Evolutionary conservation across 805 yeast species (phyloP), one percentile per base, ranked within the genome.

Genomic region (Wickerhamiella bombiphila): DNA sequence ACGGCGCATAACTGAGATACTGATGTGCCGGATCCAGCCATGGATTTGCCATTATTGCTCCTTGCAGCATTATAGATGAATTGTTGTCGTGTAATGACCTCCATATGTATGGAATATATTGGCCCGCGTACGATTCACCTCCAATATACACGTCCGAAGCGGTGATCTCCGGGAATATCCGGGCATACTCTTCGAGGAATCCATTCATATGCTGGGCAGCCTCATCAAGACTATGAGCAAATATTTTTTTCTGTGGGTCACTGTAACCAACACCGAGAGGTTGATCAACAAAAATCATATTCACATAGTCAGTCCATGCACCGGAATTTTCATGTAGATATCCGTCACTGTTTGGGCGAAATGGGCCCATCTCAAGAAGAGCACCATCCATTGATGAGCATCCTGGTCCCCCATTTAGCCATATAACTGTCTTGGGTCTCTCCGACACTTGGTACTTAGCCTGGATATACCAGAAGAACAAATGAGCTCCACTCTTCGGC

Each of bases 401-500:
- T 0, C 98, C 98, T 0, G 98, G 98, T 0, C 98, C 98, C 29
- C 98, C 98, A 56, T 91, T 91, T 17, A 91, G 66, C 97, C 98
- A 91, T 38, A 91, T 67, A 18, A 64, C 45, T 3, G 64, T 61
- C 17, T 48, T 51, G 5, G 53, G 57, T 30, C 8, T 17, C 26
- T 54, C 54, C 13, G 57, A 50, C 4, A 54, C 50, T 17, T 46
- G 42, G 35, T 48, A 52, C 38, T 52, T 46, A 20, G 54, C 48
- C 32, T 58, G 60, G 38, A 75, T 76, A 50, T 70, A 72, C 94
- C 94, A 81, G 54, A 81, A 85, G 52, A 79, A 85, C 50, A 80
- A 67, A 48, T 70, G 66, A 22, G 77, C 73, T 29, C 68, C 59
- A 43, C 66, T 65, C 29, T 66, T 70, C 2, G 67, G 60, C 41